Conservation (phyloP, 805 yeast species). For the Saturnispora diversa region DNA sequence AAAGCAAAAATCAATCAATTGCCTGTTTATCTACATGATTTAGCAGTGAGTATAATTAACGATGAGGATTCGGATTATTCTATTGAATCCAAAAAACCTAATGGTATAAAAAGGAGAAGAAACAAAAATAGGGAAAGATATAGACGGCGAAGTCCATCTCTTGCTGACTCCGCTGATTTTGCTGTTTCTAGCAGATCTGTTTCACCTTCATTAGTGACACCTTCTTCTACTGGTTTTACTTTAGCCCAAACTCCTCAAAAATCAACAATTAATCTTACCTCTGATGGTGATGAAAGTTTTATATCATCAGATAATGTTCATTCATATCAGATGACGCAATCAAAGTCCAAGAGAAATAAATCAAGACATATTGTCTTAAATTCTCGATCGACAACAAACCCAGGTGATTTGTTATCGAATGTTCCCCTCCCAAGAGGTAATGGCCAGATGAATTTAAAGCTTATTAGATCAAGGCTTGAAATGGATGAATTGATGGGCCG, state of each 20-base stretch:
- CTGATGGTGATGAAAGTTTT: conserved; percentile 24
- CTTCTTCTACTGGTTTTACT: background rate
- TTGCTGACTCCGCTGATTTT: background rate
- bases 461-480: conserved; percentile 10
- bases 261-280: conserved; percentile 12
- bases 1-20: conserved; percentile 34
- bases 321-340: background rate
- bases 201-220: background rate
- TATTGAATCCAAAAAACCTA: too few relatives aligned
- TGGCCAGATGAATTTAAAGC: conserved; percentile 8
- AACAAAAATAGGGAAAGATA: background rate
- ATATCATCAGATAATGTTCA: conserved; percentile 5
- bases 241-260: conserved; percentile 8
- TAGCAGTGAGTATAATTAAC: conserved; percentile 10
- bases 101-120: background rate
- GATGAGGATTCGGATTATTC: background rate
- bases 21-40: conserved; percentile 57
- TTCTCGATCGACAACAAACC: conserved; percentile 54
- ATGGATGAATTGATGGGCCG: conserved; percentile 27
- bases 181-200: conserved; percentile 1
- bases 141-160: background rate
- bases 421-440: conserved; percentile 45
- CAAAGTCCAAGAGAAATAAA: conserved; percentile 5
- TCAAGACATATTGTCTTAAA: conserved; percentile 47
- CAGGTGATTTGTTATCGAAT: conserved; percentile 78